These are phyloP conservation scores for Melaleuca quinquenervia DNA, from an alignment of 345 rosid genomes.

Conservation along the genomic window DNA sequence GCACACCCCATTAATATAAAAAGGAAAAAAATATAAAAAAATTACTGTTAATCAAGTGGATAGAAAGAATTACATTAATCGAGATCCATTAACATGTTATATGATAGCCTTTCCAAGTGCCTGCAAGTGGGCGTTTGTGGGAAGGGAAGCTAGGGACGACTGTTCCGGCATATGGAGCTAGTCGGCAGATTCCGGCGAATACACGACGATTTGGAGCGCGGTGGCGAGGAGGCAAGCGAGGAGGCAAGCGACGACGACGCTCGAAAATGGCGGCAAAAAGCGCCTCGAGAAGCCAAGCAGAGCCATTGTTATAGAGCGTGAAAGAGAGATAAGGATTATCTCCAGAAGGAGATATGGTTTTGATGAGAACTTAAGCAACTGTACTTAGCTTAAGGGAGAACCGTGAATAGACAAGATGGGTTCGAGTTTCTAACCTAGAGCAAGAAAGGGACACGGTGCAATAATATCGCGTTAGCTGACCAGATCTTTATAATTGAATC, in stretches of 20 bases:
- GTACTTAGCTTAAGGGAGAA: neutral
- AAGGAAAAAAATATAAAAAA: neutral
- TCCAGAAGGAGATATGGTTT: neutral
- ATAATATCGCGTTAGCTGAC: too few relatives aligned
- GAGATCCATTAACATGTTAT: constrained; percentile 28
- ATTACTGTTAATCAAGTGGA: neutral
- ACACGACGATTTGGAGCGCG: constrained; percentile 20
- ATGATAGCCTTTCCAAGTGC: constrained; percentile 20
- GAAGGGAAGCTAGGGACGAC: neutral
- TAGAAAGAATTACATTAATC: constrained; percentile 19
- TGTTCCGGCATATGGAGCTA: constrained; percentile 12
- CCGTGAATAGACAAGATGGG: neutral
- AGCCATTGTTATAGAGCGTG: neutral
- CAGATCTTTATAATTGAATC: too few relatives aligned
- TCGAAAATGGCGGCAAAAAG: neutral
- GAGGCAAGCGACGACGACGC: constrained; percentile 9
- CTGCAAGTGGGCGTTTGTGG: constrained; percentile 29
- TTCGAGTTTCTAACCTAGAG: neutral
- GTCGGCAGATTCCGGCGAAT: constrained; percentile 33
- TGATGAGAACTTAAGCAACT: neutral
- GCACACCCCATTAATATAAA: neutral
- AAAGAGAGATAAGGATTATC: neutral
- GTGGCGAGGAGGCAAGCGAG: constrained; percentile 22
- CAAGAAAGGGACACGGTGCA: too few relatives aligned
- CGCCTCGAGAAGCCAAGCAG: neutral